Conservation (phyloP, 306 rosid species). For the Quercus parvula region DNA sequence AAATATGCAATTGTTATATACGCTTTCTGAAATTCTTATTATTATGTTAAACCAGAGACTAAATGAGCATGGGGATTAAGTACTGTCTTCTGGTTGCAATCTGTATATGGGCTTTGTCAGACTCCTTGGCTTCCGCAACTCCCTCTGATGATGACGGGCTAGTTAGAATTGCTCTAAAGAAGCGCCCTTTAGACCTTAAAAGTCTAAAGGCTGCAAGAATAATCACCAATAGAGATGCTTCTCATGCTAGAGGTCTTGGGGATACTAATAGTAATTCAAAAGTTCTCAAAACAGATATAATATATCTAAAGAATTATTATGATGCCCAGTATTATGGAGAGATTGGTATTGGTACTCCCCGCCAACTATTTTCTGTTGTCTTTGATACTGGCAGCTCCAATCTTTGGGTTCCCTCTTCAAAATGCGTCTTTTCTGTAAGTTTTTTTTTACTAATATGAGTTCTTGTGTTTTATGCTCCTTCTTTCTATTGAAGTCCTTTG, state of each 20-base stretch:
- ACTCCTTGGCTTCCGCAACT: conserved; percentile 5
- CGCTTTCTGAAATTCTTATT: not conserved
- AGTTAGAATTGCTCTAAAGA: conserved; percentile 30
- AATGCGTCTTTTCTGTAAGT: conserved; percentile 68
- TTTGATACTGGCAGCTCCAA: conserved; percentile 81
- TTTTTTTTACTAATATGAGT: not conserved
- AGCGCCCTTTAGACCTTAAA: conserved; percentile 32
- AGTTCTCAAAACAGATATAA: conserved; percentile 10
- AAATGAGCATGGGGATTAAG: conserved; percentile 21
- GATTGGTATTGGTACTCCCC: conserved; percentile 73
- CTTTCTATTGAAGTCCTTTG: not conserved
- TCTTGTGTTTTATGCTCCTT: conserved; percentile 2
- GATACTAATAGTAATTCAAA: not conserved
- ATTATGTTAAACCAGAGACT: not conserved
- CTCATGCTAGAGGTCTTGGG: not conserved
- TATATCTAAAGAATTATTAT: conserved; percentile 59
- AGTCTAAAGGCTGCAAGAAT: conserved; percentile 30
- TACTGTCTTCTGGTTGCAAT: conserved; percentile 17
- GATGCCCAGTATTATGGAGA: conserved; percentile 75
- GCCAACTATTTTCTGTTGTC: conserved; percentile 57
- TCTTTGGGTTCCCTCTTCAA: conserved; percentile 81
- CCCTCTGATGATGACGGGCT: conserved; percentile 26
- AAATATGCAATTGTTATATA: not conserved
- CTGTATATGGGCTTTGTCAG: conserved; percentile 15
- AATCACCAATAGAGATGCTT: conserved; percentile 2